phyloP scores from a whole-genome alignment of 345 rosid species.

The Fremontodendron californicum region DNA sequence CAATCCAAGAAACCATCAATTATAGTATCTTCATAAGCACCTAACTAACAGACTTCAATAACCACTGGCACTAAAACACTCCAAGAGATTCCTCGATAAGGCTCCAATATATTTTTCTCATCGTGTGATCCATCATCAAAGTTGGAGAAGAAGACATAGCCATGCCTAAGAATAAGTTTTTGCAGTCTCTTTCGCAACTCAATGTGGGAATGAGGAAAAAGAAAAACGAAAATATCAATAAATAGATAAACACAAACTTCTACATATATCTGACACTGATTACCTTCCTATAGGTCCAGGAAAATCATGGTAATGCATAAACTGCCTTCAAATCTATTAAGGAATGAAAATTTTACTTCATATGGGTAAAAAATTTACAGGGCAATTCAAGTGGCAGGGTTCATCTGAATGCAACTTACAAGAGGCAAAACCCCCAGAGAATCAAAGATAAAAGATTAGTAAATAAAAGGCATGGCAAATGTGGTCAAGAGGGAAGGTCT shows the following conservation, averaged over 20 bases:
- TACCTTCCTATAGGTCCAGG: background rate
- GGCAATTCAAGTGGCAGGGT: constrained; percentile 19
- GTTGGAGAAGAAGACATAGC: constrained; percentile 9
- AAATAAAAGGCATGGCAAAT: constrained; percentile 13
- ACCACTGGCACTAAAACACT: background rate
- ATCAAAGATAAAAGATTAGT: constrained; percentile 14
- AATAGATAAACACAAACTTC: background rate
- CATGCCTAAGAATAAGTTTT: background rate
- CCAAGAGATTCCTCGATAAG: background rate
- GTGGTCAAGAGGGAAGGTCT: constrained; percentile 38
- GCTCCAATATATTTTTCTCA: background rate
- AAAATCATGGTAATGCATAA: background rate
- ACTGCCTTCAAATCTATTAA: constrained; percentile 3
- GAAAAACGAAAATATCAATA: background rate
- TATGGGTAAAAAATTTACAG: constrained; percentile 9
- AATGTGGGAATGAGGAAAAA: background rate
- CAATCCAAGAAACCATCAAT: background rate
- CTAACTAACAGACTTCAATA: background rate
- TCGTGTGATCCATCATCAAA: background rate
- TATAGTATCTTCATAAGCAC: background rate
- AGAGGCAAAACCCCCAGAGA: constrained; percentile 12
- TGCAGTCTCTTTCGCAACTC: background rate
- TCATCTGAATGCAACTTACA: constrained; percentile 22
- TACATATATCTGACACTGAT: background rate
- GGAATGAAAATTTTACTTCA: constrained; percentile 7